Evolutionary conservation across 1,284 basidiomycete species (phyloP), one percentile per base, ranked within the genome.

Genomic region (Apiotrichum laibachii): DNA sequence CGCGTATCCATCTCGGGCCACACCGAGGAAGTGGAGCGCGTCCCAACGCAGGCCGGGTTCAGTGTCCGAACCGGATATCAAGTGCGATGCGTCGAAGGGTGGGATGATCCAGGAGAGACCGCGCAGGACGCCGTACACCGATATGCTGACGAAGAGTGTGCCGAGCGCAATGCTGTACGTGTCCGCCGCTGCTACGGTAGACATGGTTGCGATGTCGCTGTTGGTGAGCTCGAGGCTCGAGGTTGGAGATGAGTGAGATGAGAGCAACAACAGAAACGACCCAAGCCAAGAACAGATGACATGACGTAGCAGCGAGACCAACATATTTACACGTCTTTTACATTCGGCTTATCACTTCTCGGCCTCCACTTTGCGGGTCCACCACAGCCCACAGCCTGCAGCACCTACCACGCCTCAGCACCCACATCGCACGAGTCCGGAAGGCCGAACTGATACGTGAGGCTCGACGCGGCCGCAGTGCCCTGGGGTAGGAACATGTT

Each of bases 21-120:
- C 83, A 61, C 83, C 81, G 1, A 79, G 68, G 73, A 92, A 97
- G 77, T 97, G 88, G 60, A 97, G 82, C 2, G 83, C 82, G 71
- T 98, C 95, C 95, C 95, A 98, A 62, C 92, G 85, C n/a, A 91
- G 78, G 2, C 76, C 72, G 10, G 57, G 52, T 7, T 9, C 16
- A 1, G 26, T 21, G 26, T 26, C 4, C 10, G 52, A 21, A 10
- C 50, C 42, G 16, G 26, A 31, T 31, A 50, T 31, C 12, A 63
- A 42, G 34, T 69, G 70, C 13, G 71, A 72, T 1, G 66, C 53
- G 63, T 76, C 75, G 61, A 76, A 75, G 10, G 69, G 55, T 11
- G 59, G 39, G 3, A 72, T 12, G 44, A 50, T 1, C 16, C 40
- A 31, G 31, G 60, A 26, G 26, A 70, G 51, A 44, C 57, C 3